These are phyloP conservation scores for Sequoia sempervirens DNA, from an alignment of 75 land plant species.

Conservation along the genomic window DNA sequence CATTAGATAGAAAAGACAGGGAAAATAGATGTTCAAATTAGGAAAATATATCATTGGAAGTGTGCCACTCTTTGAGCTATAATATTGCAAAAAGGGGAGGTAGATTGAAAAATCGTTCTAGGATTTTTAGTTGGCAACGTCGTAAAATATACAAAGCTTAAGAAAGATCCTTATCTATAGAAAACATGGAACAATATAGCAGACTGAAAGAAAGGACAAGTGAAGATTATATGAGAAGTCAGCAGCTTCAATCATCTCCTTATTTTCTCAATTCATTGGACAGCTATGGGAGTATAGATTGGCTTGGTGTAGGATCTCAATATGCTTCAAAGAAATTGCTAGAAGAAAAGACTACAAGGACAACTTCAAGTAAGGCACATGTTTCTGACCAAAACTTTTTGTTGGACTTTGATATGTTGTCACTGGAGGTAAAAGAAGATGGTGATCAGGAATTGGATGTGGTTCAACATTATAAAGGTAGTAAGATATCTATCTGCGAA, in stretches of 20 bases:
- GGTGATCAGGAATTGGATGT: background rate
- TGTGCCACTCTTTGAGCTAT: background rate
- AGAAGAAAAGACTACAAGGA: background rate
- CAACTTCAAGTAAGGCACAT: background rate
- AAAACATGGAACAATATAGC: conserved; percentile 1
- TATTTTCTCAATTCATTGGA: background rate
- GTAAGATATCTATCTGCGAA: background rate
- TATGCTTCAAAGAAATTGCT: background rate
- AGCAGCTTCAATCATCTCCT: background rate
- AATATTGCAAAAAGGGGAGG: background rate
- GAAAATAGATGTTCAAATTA: background rate
- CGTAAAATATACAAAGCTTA: conserved; percentile 13
- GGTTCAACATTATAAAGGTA: background rate
- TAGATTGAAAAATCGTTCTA: conserved; percentile 14
- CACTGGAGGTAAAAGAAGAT: background rate
- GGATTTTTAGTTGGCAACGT: conserved; percentile 45
- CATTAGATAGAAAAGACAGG: background rate
- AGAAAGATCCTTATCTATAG: background rate
- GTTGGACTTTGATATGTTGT: background rate
- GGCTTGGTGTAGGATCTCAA: background rate
- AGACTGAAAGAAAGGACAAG: background rate
- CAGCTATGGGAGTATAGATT: background rate
- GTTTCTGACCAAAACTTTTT: background rate
- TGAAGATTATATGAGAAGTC: background rate
- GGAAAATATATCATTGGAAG: background rate